Base-by-base conservation (phyloP, 2,329 filamentous ascomycete species). In the Curvularia lunata region DNA sequence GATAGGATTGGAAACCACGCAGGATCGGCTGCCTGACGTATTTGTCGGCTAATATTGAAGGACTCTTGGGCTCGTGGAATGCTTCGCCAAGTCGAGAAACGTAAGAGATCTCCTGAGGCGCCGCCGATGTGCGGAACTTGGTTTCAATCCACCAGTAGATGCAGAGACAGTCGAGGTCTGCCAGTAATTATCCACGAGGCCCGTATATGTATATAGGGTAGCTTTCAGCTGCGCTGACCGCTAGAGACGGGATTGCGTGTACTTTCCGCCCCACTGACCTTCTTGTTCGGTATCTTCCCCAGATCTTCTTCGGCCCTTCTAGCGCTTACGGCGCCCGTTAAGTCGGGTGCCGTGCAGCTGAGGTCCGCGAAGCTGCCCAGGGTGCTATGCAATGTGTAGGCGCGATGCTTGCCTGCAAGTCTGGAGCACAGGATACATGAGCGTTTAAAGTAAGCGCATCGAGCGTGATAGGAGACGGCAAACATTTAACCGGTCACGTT, bases 231-330 rank as follows among this genome's bases (percentile, higher is more conserved):
- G 59, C 57, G 56, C 55, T 59, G 53, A 64, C 59, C 30, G 27
- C 42, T 42, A 48, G 48, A 53, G 56, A 57, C 50, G 42, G 60
- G 46, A 52, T 46, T 50, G 47, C 28, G 23, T 50, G 54, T 58
- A 38, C 32, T 21, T 48, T 58, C 28, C 54, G 37, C 56, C 56
- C 61, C 54, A 51, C 61, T 27, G 48, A 47, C 54, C 23, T 47
- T 48, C 56, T 40, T 27, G 9, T 28, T 48, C 46, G 45, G 21
- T 48, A 34, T 51, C 53, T 64, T 66, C 61, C 56, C 61, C 41
- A 59, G 54, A 63, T 58, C 55, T 66, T 66, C 63, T 57, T 54
- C 56, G 52, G 37, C n/a, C 43, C 56, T 65, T 65, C 63, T 66
- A 66, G 62, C 47, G 61, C 62, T 64, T 56, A 63, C 52, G 37